phyloP scores from a whole-genome alignment of 257 asterid genomes.

The Solanum pinnatisectum region DNA sequence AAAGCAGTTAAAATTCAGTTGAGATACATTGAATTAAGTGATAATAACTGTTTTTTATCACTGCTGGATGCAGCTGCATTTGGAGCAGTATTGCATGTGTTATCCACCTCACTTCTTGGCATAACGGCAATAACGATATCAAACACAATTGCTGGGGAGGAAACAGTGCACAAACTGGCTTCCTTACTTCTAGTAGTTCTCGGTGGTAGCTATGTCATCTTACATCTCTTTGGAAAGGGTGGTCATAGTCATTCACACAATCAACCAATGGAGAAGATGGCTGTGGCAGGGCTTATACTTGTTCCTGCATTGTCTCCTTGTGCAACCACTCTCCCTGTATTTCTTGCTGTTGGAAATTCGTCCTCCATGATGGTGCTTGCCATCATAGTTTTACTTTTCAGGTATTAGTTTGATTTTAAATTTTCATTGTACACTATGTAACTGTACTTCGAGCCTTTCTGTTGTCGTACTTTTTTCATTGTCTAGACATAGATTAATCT shows the following conservation, averaged over 20 bases:
- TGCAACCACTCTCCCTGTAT: conserved; percentile 97
- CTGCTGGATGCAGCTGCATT: conserved; percentile 60
- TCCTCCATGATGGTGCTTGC: conserved; percentile 96
- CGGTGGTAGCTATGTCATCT: conserved; percentile 69
- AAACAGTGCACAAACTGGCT: conserved; percentile 94
- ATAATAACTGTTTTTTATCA: background rate
- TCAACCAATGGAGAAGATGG: conserved; percentile 99
- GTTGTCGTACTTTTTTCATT: background rate
- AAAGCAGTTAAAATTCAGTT: background rate
- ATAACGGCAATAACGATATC: conserved; percentile 91
- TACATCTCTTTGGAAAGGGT: conserved; percentile 75
- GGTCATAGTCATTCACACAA: conserved; percentile 94
- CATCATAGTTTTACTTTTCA: conserved; percentile 78
- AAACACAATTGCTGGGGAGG: conserved; percentile 98
- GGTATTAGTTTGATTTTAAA: conserved; percentile 28
- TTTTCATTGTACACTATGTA: background rate
- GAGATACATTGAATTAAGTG: background rate
- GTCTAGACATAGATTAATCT: background rate
- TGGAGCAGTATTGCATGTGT: conserved; percentile 87
- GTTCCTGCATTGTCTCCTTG: conserved; percentile 97
- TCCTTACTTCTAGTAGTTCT: conserved; percentile 76
- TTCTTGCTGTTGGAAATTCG: conserved; percentile 96
- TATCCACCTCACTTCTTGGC: conserved; percentile 90
- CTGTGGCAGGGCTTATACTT: conserved; percentile 95
- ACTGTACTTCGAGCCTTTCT: background rate